phyloP scores from a whole-genome alignment of 2,329 filamentous ascomycete species.

The Paracorniculantispora psalliotae region DNA sequence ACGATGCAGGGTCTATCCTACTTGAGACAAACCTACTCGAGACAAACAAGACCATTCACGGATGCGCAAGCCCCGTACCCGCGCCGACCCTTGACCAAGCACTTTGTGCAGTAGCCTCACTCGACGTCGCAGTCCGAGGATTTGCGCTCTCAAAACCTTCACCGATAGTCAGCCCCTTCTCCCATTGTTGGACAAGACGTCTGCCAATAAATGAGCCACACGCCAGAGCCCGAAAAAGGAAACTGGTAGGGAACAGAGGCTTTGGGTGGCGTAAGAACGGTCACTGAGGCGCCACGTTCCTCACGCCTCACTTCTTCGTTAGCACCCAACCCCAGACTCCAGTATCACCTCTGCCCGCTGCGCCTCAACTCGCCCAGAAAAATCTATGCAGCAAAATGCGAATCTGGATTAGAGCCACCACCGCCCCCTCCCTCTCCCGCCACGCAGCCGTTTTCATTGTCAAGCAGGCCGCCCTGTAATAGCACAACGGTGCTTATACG shows the following conservation, averaged over 20 bases:
- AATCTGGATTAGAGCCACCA: background rate
- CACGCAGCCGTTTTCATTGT: background rate
- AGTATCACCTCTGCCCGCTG: too few species aligned
- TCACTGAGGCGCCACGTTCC: background rate
- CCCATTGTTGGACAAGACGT: too few species aligned
- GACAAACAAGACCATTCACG: background rate
- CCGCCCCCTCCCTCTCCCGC: background rate
- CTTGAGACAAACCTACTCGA: background rate
- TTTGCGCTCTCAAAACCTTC: background rate
- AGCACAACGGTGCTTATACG: background rate
- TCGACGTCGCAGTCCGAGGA: background rate
- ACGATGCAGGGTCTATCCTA: slow-evolving; percentile 7
- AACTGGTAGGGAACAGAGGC: slow-evolving; percentile 3
- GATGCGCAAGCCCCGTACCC: background rate
- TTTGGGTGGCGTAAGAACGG: slow-evolving; percentile 2
- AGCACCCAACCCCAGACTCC: background rate
- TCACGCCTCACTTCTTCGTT: background rate
- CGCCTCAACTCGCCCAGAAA: background rate
- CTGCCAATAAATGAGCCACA: background rate
- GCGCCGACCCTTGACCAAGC: background rate
- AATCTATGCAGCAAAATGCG: background rate
- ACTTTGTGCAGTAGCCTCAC: slow-evolving; percentile 3
- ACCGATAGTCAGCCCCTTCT: slow-evolving; percentile 1
- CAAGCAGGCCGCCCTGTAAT: background rate
- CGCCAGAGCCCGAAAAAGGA: background rate